Evolutionary conservation across 345 rosid species (phyloP).

Genomic region (Rhodamnia rubescens): DNA sequence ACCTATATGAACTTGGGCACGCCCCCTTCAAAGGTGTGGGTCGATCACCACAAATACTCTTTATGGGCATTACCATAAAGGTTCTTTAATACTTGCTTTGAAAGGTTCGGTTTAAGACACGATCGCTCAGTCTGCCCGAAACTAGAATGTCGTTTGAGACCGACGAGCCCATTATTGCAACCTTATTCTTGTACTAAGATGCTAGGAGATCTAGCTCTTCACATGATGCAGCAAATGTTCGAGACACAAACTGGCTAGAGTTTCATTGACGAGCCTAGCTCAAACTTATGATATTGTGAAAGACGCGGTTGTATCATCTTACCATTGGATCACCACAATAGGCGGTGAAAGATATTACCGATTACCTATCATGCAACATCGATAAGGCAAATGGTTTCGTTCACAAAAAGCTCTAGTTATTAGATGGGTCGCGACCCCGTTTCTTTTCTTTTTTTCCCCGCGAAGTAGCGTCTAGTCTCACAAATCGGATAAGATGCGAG

Average conservation of each 20-base stretch:
- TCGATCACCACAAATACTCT: not conserved
- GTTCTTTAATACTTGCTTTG: no score
- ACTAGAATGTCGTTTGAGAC: not conserved
- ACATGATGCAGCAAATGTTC: not conserved
- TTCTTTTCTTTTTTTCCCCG: no score
- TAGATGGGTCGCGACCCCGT: not conserved
- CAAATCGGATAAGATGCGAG: no score
- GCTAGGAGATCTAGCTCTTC: not conserved
- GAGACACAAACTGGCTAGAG: no score
- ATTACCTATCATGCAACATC: not conserved
- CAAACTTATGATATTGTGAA: not conserved
- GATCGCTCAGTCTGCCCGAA: fast-evolving
- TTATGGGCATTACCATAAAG: no score
- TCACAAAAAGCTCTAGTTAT: not conserved
- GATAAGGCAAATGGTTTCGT: not conserved
- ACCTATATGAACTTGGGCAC: no score
- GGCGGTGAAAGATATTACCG: no score
- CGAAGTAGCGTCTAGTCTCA: no score
- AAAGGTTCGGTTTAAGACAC: not conserved
- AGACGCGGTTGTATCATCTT: not conserved
- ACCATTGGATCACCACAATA: not conserved
- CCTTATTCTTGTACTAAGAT: fast-evolving
- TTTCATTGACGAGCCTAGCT: not conserved
- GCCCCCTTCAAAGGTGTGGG: not conserved
- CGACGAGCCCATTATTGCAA: not conserved